Percentiles rank a stretch among this genome's conserved stretches.
Conservation (phyloP, 768 basidiomycete genomes). For the Leccinum longicurvipes region DNA sequence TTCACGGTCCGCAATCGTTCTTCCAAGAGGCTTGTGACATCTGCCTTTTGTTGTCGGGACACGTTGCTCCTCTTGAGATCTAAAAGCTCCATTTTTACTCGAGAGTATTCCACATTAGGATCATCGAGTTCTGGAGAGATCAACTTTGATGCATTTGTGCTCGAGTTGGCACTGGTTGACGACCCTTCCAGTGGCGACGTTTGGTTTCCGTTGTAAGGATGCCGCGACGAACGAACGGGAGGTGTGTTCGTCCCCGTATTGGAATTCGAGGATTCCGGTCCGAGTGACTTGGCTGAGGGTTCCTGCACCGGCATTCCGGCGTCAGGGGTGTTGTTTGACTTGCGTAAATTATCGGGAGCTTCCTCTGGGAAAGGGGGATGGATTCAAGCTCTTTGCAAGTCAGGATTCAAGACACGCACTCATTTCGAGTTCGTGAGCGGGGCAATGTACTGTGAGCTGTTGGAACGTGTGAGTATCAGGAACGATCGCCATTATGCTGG, state of each 20-base stretch:
- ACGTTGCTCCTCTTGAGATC: constrained; percentile 38
- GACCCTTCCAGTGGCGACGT: background rate
- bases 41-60: constrained; percentile 23
- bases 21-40: constrained; percentile 39
- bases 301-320: constrained; percentile 4
- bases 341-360: constrained; percentile 11
- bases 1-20: constrained; percentile 45
- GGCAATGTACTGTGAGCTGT: constrained; percentile 65
- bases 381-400: background rate
- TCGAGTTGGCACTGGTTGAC: constrained; percentile 6
- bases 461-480: constrained; percentile 5
- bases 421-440: constrained; percentile 53
- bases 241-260: constrained; percentile 41
- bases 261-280: constrained; percentile 1
- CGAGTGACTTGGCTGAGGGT: background rate
- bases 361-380: constrained; percentile 5
- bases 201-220: background rate
- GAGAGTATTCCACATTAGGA: constrained; percentile 60
- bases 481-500: background rate
- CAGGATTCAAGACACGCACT: constrained; percentile 17
- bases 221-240: constrained; percentile 35
- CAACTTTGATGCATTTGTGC: constrained; percentile 24
- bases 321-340: constrained; percentile 1
- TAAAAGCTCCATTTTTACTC: constrained; percentile 55
- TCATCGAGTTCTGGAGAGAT: constrained; percentile 45